Evolutionary conservation across 257 asterid genomes (phyloP).

Genomic region (Solanum peruvianum): DNA sequence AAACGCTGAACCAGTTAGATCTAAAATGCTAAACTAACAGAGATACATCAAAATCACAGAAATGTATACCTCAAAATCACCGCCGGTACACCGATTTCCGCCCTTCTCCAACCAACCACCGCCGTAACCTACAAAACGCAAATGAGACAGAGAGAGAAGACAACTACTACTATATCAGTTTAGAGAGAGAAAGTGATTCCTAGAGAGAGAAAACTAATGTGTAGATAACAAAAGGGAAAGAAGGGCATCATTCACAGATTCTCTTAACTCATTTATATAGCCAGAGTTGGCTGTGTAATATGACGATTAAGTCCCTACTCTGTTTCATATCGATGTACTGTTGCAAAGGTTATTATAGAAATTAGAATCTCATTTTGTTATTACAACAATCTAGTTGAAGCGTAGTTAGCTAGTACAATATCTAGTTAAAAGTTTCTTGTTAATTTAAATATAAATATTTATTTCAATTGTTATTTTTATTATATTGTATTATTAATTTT

Average conservation of each 20-base stretch:
- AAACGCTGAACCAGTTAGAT: neutral
- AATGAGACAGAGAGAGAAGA: neutral
- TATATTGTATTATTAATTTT: no score
- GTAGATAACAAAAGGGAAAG: neutral
- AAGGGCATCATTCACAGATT: neutral
- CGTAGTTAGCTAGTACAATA: neutral
- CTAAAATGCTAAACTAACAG: neutral
- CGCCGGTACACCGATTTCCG: neutral
- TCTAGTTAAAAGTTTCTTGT: neutral
- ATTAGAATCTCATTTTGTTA: neutral
- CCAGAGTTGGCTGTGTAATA: neutral
- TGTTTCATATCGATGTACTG: neutral
- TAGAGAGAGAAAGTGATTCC: neutral
- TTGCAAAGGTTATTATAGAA: neutral
- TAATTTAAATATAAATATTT: no score
- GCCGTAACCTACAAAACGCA: neutral
- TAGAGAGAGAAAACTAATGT: neutral
- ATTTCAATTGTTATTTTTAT: no score
- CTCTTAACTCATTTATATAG: neutral
- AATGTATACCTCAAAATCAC: neutral
- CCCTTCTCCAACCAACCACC: neutral
- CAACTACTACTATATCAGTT: neutral
- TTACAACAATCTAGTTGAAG: neutral
- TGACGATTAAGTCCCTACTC: neutral
- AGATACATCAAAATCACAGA: neutral